Percentiles rank a stretch among this genome's conserved stretches.
Conservation (phyloP, 257 asterid species). For the Marsdenia floribunda region DNA sequence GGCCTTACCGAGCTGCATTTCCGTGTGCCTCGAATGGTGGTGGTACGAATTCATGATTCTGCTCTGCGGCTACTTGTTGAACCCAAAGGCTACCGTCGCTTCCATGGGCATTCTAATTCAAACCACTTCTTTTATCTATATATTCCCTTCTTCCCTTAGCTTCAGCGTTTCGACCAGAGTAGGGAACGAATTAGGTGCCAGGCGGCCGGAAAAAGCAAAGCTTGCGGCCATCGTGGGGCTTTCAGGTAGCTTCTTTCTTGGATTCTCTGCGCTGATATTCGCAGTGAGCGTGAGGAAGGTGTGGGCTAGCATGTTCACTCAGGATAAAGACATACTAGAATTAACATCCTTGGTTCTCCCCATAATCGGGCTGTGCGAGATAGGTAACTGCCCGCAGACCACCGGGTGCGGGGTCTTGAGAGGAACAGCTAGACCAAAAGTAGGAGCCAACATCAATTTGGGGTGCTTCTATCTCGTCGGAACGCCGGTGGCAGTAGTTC, state of each 20-base stretch:
- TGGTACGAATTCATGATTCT: constrained; percentile 87
- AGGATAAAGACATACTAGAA: constrained; percentile 53
- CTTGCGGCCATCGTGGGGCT: constrained; percentile 64
- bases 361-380: constrained; percentile 75
- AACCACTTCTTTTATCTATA: constrained; percentile 70
- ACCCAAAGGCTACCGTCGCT: constrained; percentile 67
- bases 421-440: constrained; percentile 83
- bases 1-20: constrained; percentile 77
- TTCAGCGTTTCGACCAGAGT: constrained; percentile 76
- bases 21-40: constrained; percentile 91
- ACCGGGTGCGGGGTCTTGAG: constrained; percentile 84
- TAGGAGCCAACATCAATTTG: constrained; percentile 72
- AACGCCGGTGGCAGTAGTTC: constrained; percentile 65
- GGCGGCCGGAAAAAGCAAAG: constrained; percentile 45
- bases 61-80: constrained; percentile 52
- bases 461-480: constrained; percentile 77
- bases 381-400: constrained; percentile 89
- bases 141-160: constrained; percentile 70
- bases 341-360: constrained; percentile 59
- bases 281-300: constrained; percentile 51
- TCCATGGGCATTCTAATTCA: constrained; percentile 83
- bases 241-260: constrained; percentile 44
- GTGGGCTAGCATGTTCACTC: constrained; percentile 73
- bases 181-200: constrained; percentile 65
- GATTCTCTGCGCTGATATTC: constrained; percentile 47